A percentile compares a stretch with the other conserved stretches of the same genome.
These are phyloP conservation scores for Diospyros lotus DNA, from an alignment of 148 eudicot genomes.

Conservation along the genomic window DNA sequence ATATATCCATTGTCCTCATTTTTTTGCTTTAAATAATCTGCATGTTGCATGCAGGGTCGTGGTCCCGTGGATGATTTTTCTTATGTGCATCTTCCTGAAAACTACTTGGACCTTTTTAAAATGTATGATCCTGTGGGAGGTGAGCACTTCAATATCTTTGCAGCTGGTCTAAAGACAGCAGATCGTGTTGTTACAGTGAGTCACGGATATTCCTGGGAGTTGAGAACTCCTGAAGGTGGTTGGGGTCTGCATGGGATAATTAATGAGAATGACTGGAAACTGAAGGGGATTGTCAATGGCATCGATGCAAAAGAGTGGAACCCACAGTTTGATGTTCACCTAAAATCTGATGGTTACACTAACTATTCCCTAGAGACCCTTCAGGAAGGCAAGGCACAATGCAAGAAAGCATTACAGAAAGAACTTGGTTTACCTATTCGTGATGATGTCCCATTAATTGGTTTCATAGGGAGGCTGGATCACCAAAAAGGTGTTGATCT, in stretches of 20 bases:
- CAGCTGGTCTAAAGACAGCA: conserved; percentile 82
- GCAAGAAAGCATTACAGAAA: conserved; percentile 82
- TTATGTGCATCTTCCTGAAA: conserved; percentile 72
- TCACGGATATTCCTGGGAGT: conserved; percentile 95
- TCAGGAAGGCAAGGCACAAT: conserved; percentile 61
- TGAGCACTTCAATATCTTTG: conserved; percentile 88
- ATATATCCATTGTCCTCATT: too few relatives aligned
- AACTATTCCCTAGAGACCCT: conserved; percentile 76
- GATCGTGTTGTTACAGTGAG: conserved; percentile 94
- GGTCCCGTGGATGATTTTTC: conserved; percentile 82
- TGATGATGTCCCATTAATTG: conserved; percentile 66
- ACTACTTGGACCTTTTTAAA: conserved; percentile 74
- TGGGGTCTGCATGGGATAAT: conserved; percentile 85
- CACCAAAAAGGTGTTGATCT: conserved; percentile 88
- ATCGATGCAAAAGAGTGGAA: conserved; percentile 85
- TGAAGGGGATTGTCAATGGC: conserved; percentile 87
- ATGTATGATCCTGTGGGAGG: conserved; percentile 88
- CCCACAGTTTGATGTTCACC: conserved; percentile 61
- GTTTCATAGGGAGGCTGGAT: conserved; percentile 91
- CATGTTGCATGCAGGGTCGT: conserved; percentile 60
- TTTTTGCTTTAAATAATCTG: background rate
- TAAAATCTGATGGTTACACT: conserved; percentile 71
- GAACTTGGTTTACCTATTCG: conserved; percentile 80
- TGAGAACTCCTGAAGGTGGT: conserved; percentile 87
- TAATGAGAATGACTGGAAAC: conserved; percentile 87